Evolutionary conservation across 78 protist species (phyloP), one percentile per base, ranked within the genome.

Genomic region (Dictyostelium citrinum): DNA sequence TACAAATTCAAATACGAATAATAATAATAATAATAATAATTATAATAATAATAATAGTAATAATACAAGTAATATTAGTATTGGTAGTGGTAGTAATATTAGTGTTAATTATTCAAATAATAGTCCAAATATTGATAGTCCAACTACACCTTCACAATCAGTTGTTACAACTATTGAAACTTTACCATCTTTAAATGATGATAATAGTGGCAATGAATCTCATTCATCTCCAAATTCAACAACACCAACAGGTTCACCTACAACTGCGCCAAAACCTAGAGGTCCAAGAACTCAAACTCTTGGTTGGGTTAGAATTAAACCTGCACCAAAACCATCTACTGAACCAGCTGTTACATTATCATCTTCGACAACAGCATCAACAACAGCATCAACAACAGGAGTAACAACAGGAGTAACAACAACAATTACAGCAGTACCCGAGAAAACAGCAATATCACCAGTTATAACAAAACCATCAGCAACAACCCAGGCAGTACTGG

Each of bases 271-370:
- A 10, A 31, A 55, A 55, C 64, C 33, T 24, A 75, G 81, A 75
- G 11, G 17, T 4, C 24, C 35, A 41, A 75, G 45, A 71, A 20
- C 83, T 77, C 60, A 39, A 77, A 12, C 83, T 24, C 39, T 77
- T 20, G 83, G 83, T 46, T 77, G 83, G 83, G 83, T 77, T 39
- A 77, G 83, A 46, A 61, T 77, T 45, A 39, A 39, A 45, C 68
- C 83, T 4, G 83, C 83, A 24, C 67, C 83, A 24, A n/a, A 76
- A 76, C 16, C 82, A 76, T 41, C 83, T 5, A 45, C 39, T 33
- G 45, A 70, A 5, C 37, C 77, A 33, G 4, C 45, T 9, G 1
- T 35, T 29, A 9, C 45, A 10, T 29, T 14, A 29, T 29, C 39
- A 29, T 68, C 75, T 12, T 67, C 75, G 3, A 4, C 76, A 29